Conservation (phyloP, 306 rosid genomes). For the Rosa rugosa region DNA sequence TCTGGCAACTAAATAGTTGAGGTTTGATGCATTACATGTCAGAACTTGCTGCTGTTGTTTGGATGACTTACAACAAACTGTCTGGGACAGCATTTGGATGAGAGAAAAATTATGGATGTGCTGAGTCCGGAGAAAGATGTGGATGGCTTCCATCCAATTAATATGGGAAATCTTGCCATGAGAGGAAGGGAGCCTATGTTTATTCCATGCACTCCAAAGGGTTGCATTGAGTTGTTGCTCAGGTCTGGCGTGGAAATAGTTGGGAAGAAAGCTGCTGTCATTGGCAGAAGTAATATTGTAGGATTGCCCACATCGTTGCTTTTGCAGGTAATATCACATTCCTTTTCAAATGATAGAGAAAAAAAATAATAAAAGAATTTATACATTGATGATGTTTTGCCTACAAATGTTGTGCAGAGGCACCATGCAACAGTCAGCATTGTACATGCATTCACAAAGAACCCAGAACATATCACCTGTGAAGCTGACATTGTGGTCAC, state of each 20-base stretch:
- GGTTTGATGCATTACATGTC: slow-evolving; percentile 31
- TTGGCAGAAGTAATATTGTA: slow-evolving; percentile 89
- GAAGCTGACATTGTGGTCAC: slow-evolving; percentile 84
- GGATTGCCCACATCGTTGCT: slow-evolving; percentile 84
- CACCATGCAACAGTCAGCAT: slow-evolving; percentile 87
- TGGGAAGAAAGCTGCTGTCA: slow-evolving; percentile 87
- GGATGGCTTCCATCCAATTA: slow-evolving; percentile 89
- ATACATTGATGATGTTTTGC: not conserved
- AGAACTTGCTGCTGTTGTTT: slow-evolving; percentile 37
- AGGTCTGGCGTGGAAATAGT: slow-evolving; percentile 71
- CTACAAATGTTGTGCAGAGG: slow-evolving; percentile 55
- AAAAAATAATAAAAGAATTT: not conserved
- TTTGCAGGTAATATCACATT: slow-evolving; percentile 57
- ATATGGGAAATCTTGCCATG: slow-evolving; percentile 82
- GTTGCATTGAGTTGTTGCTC: slow-evolving; percentile 82
- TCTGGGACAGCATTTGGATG: slow-evolving; percentile 83
- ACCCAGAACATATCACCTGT: slow-evolving; percentile 63
- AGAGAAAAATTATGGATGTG: slow-evolving; percentile 54
- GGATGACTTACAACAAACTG: slow-evolving; percentile 44
- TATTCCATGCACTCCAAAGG: slow-evolving; percentile 90
- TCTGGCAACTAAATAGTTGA: slow-evolving; percentile 27
- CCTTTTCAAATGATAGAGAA: not conserved
- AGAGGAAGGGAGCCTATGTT: slow-evolving; percentile 85
- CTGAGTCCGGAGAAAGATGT: slow-evolving; percentile 76
- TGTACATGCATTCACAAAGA: slow-evolving; percentile 70